Evolutionary conservation across 768 basidiomycete species (phyloP), one percentile per base, ranked within the genome.

Genomic region (Strobilomyces dryophilus): DNA sequence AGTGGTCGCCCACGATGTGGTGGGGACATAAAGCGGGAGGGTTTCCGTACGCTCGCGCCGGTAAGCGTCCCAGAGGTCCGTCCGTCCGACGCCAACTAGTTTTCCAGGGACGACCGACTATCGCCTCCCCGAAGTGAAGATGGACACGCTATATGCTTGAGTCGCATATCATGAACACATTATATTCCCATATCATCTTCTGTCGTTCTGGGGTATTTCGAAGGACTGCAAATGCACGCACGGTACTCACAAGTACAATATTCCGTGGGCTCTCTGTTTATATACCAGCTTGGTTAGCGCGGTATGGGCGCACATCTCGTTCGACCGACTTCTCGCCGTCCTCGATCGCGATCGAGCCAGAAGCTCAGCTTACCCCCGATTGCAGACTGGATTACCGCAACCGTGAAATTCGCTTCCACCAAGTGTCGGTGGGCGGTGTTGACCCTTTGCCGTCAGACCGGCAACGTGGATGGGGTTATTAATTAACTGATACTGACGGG

Each of bases 1-100:
- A 73, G n/a, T 67, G 71, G 71, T 66, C 67, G n/a, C 52, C 60
- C 1, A 65, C 53, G 8, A 66, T 70, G 57, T 64, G 67, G 67
- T 69, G 68, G 62, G 68, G 63, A 17, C 57, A 60, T 20, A 69
- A 67, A n/a, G 39, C 41, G 1, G 31, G 14, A 12, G 53, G 56
- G 32, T 48, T 18, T 21, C 42, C 49, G 0, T 43, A 18, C 26
- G 46, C 29, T 42, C 64, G 59, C 51, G 64, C 66, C 1, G 68
- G 68, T 62, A 51, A 50, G 66, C 55, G 31, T 50, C 21, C 42
- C 20, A 10, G 29, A n/a, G 8, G 18, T 27, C 18, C 18, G 10
- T 37, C 15, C 15, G 34, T 51, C 12, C 2, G 45, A 42, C 10
- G 44, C 47, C 52, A 45, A 54, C n/a, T 12, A 0, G 15, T 24